Conservation (phyloP, 257 asterid species). For the Avicennia marina region DNA sequence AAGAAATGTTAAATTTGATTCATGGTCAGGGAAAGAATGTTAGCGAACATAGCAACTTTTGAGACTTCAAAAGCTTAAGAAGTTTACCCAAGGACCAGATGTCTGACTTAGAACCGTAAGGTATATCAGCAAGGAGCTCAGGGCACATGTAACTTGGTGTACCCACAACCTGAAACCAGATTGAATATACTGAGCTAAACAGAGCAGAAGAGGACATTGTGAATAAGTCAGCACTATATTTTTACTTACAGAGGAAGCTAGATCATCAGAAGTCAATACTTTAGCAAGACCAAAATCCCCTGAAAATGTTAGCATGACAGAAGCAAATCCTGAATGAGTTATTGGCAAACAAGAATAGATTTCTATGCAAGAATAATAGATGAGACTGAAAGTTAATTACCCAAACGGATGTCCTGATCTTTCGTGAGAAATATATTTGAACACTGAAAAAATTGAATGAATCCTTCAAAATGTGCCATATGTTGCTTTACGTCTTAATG, state of each 20-base stretch:
- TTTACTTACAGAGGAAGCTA: slow-evolving; percentile 91
- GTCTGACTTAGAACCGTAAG: slow-evolving; percentile 95
- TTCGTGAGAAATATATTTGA: slow-evolving; percentile 93
- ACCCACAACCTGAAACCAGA: slow-evolving; percentile 73
- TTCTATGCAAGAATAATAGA: background rate
- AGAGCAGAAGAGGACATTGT: background rate
- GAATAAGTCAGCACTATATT: slow-evolving; percentile 7
- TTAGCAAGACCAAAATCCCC: slow-evolving; percentile 99
- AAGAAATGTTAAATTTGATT: slow-evolving; percentile 5
- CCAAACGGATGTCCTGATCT: slow-evolving; percentile 90
- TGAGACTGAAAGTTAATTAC: slow-evolving; percentile 28
- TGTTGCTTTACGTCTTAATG: background rate
- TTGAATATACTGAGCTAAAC: background rate
- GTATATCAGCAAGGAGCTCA: slow-evolving; percentile 98
- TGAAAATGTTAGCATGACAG: slow-evolving; percentile 22
- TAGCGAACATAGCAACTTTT: background rate
- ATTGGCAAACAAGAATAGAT: too few species aligned
- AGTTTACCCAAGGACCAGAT: slow-evolving; percentile 93
- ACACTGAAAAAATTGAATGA: slow-evolving; percentile 53
- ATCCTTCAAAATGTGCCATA: slow-evolving; percentile 1
- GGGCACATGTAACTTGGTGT: slow-evolving; percentile 99
- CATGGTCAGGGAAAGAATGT: slow-evolving; percentile 16
- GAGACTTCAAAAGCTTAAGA: background rate
- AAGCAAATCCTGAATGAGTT: background rate
- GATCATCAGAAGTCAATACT: slow-evolving; percentile 83